Base-by-base conservation (phyloP, 768 basidiomycete species). In the Tubosaeta sp. region DNA sequence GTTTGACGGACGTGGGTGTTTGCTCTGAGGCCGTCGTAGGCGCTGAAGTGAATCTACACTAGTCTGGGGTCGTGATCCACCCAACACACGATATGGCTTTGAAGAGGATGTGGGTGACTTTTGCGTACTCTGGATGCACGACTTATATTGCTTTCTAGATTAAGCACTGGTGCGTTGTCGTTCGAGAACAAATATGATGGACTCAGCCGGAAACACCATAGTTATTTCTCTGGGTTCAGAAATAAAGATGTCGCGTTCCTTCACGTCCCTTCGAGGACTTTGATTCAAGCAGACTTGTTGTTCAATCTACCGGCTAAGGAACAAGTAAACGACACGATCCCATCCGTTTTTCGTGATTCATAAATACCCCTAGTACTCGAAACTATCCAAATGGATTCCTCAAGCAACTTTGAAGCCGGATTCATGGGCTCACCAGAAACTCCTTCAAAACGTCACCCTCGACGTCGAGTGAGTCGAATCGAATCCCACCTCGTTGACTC, bases 211-310 rank as follows among this genome's bases (percentile, higher is more conserved):
- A 6, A n/a, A 5, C 13, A 25, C 6, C 52, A n/a, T n/a, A 85
- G 84, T 59, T 88, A 86, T 61, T 88, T 89, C 64, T 74, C 83
- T 10, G 85, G 85, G 1, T 79, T 82, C 61, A 73, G 70, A 54
- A 90, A 89, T 64, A 86, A 88, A 63, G 92, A 95, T 48, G 81
- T 94, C 13, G 88, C 91, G 0, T 92, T 91, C 69, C 79, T 86
- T 53, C 92, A 95, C 62, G 69, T 73, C 12, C 72, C 79, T 1
- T 86, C 84, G 13, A 87, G 83, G 65, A 81, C 85, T 0, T 71
- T 95, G 42, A 78, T 95, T 43, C 76, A 86, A 65, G 93, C 89
- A 2, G 93, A 97, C 66, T 72, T 95, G 41, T 66, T 95, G 3
- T 81, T 91, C 73, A 94, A 94, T 71, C 72, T 95, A 12, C 90